Conservation (phyloP, 2,329 filamentous ascomycete genomes). For the Penicillium sp. region DNA sequence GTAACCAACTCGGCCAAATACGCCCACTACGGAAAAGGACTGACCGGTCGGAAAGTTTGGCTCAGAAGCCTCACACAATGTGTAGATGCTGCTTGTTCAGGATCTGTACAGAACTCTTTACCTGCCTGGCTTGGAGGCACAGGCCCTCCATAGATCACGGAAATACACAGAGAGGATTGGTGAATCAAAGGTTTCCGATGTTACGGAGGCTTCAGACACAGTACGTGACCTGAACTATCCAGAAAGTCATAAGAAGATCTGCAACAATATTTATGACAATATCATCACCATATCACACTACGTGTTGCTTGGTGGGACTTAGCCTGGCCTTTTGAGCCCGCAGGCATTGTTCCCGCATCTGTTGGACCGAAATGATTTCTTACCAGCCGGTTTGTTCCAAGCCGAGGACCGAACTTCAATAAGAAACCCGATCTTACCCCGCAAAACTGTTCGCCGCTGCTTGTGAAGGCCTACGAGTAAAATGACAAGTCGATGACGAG, state of each 20-base stretch:
- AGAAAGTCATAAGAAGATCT: not conserved
- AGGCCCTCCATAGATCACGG: not conserved
- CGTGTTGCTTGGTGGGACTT: not conserved
- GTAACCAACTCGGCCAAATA: slow-evolving; percentile 51
- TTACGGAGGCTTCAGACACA: not conserved
- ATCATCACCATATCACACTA: not conserved
- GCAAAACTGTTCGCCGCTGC: not conserved
- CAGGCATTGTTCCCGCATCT: slow-evolving; percentile 4
- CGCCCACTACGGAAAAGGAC: slow-evolving; percentile 41
- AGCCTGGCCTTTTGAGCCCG: not conserved
- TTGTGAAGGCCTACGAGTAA: not conserved
- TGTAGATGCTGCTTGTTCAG: slow-evolving; percentile 25
- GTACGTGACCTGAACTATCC: not conserved
- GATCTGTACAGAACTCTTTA: not conserved
- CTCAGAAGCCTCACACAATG: slow-evolving; percentile 28
- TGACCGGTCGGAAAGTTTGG: slow-evolving; percentile 22
- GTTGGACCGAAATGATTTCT: not conserved
- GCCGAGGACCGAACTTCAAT: not conserved
- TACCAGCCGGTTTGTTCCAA: not conserved
- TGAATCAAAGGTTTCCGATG: not conserved
- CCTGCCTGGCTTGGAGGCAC: not conserved
- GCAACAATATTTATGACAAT: not conserved
- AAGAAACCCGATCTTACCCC: not conserved
- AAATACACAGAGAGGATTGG: not conserved
- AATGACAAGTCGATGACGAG: not conserved